Percentiles rank a stretch among this genome's conserved stretches.
These are phyloP conservation scores for Veloboletus limbatus DNA, from an alignment of 1,284 basidiomycete species.

Conservation along the genomic window DNA sequence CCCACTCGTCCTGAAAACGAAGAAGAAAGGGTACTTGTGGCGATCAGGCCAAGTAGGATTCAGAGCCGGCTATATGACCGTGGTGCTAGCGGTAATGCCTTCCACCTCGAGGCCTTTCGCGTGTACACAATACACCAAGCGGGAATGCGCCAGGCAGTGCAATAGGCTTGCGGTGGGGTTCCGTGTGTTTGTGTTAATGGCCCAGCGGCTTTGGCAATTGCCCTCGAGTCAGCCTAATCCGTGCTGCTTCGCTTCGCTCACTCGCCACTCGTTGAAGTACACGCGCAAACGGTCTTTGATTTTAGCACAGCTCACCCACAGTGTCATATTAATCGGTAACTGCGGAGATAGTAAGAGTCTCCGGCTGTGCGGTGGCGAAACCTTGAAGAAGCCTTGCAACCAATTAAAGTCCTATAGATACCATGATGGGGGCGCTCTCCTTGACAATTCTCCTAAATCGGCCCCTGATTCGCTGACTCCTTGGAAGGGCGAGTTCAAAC, in stretches of 20 bases:
- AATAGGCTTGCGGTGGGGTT: too few relatives aligned
- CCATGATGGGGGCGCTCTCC: slow-evolving; percentile 41
- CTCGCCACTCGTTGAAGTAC: too few relatives aligned
- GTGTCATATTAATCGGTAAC: not conserved
- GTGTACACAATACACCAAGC: slow-evolving; percentile 22
- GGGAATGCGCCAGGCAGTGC: slow-evolving; percentile 23
- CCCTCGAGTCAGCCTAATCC: too few relatives aligned
- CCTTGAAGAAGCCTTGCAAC: too few relatives aligned
- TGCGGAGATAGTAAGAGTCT: not conserved
- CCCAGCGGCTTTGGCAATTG: too few relatives aligned
- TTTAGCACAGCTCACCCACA: too few relatives aligned
- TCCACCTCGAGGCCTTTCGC: slow-evolving; percentile 26
- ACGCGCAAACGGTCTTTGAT: too few relatives aligned
- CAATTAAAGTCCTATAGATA: slow-evolving; percentile 24
- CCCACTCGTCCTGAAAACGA: slow-evolving; percentile 4
- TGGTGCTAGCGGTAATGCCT: slow-evolving; percentile 13
- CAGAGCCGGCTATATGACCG: slow-evolving; percentile 20
- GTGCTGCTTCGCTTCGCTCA: too few relatives aligned
- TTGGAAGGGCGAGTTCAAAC: slow-evolving; percentile 47
- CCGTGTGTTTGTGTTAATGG: too few relatives aligned
- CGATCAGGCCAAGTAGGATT: slow-evolving; percentile 12
- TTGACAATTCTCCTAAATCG: slow-evolving; percentile 47
- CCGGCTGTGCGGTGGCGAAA: not conserved
- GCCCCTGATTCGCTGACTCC: slow-evolving; percentile 40
- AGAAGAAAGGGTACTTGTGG: slow-evolving; percentile 1